A percentile compares a stretch with the other conserved stretches of the same genome.
These are phyloP conservation scores for Lathyrus sativus DNA, from an alignment of 306 rosid genomes.

Conservation along the genomic window DNA sequence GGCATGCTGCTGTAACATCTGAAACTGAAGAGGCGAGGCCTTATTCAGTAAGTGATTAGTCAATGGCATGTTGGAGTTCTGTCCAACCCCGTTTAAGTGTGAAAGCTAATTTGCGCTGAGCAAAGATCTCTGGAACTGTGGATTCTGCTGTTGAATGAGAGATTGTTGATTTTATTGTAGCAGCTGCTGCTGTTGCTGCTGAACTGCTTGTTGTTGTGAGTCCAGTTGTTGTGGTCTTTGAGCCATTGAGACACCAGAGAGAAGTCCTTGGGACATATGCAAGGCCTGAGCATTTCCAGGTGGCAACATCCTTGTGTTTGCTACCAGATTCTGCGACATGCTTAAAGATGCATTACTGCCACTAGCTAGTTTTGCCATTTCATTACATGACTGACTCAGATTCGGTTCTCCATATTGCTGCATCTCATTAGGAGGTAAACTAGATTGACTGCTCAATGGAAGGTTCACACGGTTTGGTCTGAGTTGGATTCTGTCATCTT, in stretches of 20 bases:
- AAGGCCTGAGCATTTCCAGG: slow-evolving; percentile 85
- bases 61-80: slow-evolving; percentile 69
- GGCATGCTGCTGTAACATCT: slow-evolving; percentile 65
- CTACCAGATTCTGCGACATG: slow-evolving; percentile 64
- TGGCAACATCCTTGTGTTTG: slow-evolving; percentile 82
- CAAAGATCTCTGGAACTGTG: slow-evolving; percentile 80
- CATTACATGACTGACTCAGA: slow-evolving; percentile 66
- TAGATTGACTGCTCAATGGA: slow-evolving; percentile 57
- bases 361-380: slow-evolving; percentile 56
- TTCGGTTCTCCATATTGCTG: slow-evolving; percentile 74
- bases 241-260: slow-evolving; percentile 71
- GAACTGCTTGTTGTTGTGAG: slow-evolving; percentile 62
- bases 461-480: slow-evolving; percentile 55
- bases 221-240: slow-evolving; percentile 74
- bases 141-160: slow-evolving; percentile 69
- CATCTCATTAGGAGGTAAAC: slow-evolving; percentile 62
- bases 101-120: slow-evolving; percentile 71
- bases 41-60: slow-evolving; percentile 70
- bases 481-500: slow-evolving; percentile 59
- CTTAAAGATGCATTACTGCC: slow-evolving; percentile 58
- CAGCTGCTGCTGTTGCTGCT: slow-evolving; percentile 51
- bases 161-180: slow-evolving; percentile 71
- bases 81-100: slow-evolving; percentile 67
- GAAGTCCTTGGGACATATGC: slow-evolving; percentile 87
- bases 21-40: slow-evolving; percentile 61